Base-by-base conservation (phyloP, 164 flowering plant genomes). In the Aristolochia fimbriata region DNA sequence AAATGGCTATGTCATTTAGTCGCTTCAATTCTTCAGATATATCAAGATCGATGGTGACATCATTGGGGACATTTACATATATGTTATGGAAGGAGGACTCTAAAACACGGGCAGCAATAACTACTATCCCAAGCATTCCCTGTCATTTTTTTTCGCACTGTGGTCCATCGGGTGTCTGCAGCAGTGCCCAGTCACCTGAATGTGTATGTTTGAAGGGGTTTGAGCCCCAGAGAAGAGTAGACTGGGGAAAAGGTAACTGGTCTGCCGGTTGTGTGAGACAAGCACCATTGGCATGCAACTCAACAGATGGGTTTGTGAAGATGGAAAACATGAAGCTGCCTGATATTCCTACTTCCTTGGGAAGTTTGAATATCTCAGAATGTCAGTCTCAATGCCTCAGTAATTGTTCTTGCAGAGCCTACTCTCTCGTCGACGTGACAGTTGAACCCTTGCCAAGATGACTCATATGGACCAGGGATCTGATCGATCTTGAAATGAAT, bases 271-370 rank as follows among this genome's bases (percentile, higher is more conserved):
- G 68, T 37, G 58, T 58, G 57, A 58, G 62, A 21, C 52, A 30
- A 23, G 30, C 25, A 22, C 43, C 37, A 24, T 51, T 65, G 58
- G 51, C 41, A 21, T 65, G 68, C 23, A 57, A 48, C 12, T 15
- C 8, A 12, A 16, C 15, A 33, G 62, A 64, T 33, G 41, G 41
- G 47, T 64, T 58, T 41, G 15, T 58, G 31, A 11, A 43, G 27
- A 12, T 65, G 24, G 52, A 19, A 7, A 16, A 20, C 17, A 59
- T 58, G 57, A 53, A 20, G 16, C 23, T 75, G n/a, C 73, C 78
- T 2, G 65, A 56, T 13, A 11, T 51, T 52, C 27, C 65, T 31
- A 59, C 20, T 15, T 12, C 56, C 4, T 21, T 58, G 12, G 11
- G 13, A 10, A 51, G 13, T 33, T 20, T 20, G 33, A 53, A 37